These are phyloP conservation scores for Begonia masoniana DNA, from an alignment of 306 rosid species.

Conservation along the genomic window DNA sequence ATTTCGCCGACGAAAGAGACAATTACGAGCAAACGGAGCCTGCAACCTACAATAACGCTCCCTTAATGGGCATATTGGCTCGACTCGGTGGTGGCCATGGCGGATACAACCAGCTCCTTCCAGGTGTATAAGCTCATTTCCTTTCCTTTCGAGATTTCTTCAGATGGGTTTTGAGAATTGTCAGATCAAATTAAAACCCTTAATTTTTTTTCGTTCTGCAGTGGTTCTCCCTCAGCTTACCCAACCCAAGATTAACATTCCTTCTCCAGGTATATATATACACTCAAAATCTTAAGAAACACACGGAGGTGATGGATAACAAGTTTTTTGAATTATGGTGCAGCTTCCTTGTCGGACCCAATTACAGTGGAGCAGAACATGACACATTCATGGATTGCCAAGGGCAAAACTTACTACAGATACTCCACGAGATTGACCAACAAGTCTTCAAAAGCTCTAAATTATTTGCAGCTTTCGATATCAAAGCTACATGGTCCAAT, in stretches of 20 bases:
- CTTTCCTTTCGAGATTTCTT: too few species aligned
- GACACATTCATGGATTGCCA: conserved; percentile 64
- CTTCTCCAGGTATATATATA: conserved; percentile 43
- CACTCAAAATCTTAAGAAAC: too few species aligned
- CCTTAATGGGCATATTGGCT: conserved; percentile 77
- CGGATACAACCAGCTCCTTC: conserved; percentile 76
- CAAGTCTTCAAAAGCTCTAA: conserved; percentile 56
- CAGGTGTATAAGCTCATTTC: conserved; percentile 35
- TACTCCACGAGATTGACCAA: conserved; percentile 70
- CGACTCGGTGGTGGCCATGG: conserved; percentile 54
- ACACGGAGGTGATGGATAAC: too few species aligned
- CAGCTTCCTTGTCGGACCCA: conserved; percentile 52
- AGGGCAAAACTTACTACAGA: conserved; percentile 66
- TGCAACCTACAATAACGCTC: conserved; percentile 98
- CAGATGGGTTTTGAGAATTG: too few species aligned
- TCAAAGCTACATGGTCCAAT: conserved; percentile 80
- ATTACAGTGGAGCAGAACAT: conserved; percentile 48
- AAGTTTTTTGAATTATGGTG: not conserved
- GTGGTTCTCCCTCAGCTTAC: conserved; percentile 41
- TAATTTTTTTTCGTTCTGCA: conserved; percentile 14
- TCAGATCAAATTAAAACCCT: too few species aligned
- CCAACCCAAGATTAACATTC: conserved; percentile 29
- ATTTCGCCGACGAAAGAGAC: conserved; percentile 91
- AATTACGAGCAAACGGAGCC: conserved; percentile 97
- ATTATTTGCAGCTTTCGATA: conserved; percentile 43